A percentile compares a stretch with the other conserved stretches of the same genome.
phyloP scores from a whole-genome alignment of 2,329 filamentous ascomycete species.

The Colletotrichum phormii region DNA sequence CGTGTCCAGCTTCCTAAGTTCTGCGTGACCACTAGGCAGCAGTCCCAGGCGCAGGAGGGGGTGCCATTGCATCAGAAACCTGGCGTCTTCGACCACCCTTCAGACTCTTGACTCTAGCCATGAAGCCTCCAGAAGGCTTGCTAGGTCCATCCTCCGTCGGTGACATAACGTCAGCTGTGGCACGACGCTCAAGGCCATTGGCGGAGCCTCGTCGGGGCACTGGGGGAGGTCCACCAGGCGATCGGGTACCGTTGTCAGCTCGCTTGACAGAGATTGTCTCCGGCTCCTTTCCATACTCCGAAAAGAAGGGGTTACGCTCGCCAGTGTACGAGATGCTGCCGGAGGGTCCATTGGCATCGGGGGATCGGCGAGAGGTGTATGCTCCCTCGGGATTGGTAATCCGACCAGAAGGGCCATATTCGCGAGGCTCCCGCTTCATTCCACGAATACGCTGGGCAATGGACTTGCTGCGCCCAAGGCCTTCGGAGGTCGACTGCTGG shows the following conservation, averaged over 20 bases:
- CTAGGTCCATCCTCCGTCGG: slow-evolving; percentile 54
- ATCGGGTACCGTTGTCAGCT: slow-evolving; percentile 50
- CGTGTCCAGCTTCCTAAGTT: slow-evolving; percentile 19
- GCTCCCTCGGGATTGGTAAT: slow-evolving; percentile 66
- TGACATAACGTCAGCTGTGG: slow-evolving; percentile 67
- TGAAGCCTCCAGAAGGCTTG: slow-evolving; percentile 67
- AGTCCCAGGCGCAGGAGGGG: slow-evolving; percentile 48
- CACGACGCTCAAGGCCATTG: slow-evolving; percentile 69
- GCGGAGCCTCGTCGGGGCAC: slow-evolving; percentile 51
- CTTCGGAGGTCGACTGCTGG: slow-evolving; percentile 64
- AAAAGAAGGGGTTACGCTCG: slow-evolving; percentile 83
- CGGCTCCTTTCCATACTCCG: slow-evolving; percentile 74
- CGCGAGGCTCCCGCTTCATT: slow-evolving; percentile 78
- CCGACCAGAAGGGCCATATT: slow-evolving; percentile 69
- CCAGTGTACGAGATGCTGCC: slow-evolving; percentile 50
- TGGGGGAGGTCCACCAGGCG: slow-evolving; percentile 70
- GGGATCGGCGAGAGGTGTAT: slow-evolving; percentile 55
- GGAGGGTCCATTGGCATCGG: slow-evolving; percentile 49
- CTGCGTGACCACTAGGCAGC: slow-evolving; percentile 50
- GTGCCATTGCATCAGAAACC: slow-evolving; percentile 37
- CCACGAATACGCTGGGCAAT: slow-evolving; percentile 91
- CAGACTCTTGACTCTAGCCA: slow-evolving; percentile 85
- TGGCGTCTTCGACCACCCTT: slow-evolving; percentile 71
- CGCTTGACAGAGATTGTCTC: slow-evolving; percentile 62
- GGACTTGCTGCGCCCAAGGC: slow-evolving; percentile 91